Percentiles rank a stretch among this genome's conserved stretches.
Conservation (phyloP, 805 yeast genomes). For the Ogataea paraovalis region DNA sequence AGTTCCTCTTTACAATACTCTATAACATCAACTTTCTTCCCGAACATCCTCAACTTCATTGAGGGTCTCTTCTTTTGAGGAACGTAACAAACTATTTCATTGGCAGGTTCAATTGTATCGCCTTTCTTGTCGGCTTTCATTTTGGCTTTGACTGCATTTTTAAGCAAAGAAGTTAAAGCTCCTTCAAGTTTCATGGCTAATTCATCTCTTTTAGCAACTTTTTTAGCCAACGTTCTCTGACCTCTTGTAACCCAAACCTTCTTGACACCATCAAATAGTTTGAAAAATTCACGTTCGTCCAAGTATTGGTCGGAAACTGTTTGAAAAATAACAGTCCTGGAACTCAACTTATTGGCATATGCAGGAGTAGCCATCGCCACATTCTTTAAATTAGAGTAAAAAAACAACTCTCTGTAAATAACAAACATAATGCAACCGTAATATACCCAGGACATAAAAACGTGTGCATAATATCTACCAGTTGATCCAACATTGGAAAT, state of each 20-base stretch:
- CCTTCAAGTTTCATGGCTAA: conserved; percentile 62
- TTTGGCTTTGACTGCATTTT: conserved; percentile 59
- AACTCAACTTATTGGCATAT: conserved; percentile 67
- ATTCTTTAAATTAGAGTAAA: conserved; percentile 70
- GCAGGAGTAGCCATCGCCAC: conserved; percentile 79
- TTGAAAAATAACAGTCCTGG: conserved; percentile 81
- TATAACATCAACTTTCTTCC: conserved; percentile 62
- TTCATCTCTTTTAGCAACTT: conserved; percentile 55
- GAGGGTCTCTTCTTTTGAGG: conserved; percentile 69
- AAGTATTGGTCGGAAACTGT: conserved; percentile 73
- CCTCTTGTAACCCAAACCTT: conserved; percentile 78
- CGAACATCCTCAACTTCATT: conserved; percentile 40
- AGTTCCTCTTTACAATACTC: conserved; percentile 52
- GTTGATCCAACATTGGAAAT: conserved; percentile 65
- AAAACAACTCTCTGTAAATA: conserved; percentile 77
- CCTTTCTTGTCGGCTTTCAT: conserved; percentile 67
- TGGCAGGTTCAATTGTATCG: conserved; percentile 37
- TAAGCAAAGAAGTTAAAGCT: conserved; percentile 56
- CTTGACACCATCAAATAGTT: conserved; percentile 78
- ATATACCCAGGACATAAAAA: conserved; percentile 72
- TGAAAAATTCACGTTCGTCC: conserved; percentile 66
- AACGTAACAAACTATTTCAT: conserved; percentile 52
- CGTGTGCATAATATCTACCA: conserved; percentile 81
- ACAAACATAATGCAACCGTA: conserved; percentile 67
- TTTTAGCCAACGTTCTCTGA: conserved; percentile 45